A percentile compares a stretch with the other conserved stretches of the same genome.
phyloP scores from a whole-genome alignment of 768 basidiomycete species.

The Boletales sp. region DNA sequence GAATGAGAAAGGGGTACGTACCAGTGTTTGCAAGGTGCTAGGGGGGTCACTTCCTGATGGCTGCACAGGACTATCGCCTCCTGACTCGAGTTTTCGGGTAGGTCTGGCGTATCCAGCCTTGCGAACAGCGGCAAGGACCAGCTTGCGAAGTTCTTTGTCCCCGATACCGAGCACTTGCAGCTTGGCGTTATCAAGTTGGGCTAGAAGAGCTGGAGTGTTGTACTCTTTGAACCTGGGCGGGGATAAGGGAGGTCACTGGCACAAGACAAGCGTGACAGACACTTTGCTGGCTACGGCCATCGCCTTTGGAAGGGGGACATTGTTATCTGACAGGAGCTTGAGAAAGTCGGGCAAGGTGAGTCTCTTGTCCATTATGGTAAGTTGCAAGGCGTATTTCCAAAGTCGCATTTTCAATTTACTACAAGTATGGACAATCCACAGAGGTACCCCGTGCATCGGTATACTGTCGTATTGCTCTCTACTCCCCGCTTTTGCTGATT shows the following conservation, averaged over 20 bases:
- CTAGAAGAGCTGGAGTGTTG: constrained; percentile 58
- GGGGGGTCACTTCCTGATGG: constrained; percentile 10
- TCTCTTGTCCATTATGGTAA: constrained; percentile 33
- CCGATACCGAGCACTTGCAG: constrained; percentile 56
- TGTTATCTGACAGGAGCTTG: constrained; percentile 57
- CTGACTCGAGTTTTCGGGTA: constrained; percentile 16
- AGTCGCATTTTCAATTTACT: background rate
- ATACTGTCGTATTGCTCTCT: constrained; percentile 19
- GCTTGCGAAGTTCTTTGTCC: constrained; percentile 62
- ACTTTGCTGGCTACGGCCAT: constrained; percentile 70
- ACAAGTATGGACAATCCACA: constrained; percentile 7
- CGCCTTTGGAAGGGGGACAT: constrained; percentile 58
- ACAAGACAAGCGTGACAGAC: constrained; percentile 34
- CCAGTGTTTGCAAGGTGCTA: constrained; percentile 29
- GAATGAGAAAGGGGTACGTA: constrained; percentile 17
- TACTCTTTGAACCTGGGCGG: constrained; percentile 63
- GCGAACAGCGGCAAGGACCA: constrained; percentile 54
- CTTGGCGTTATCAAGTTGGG: constrained; percentile 55
- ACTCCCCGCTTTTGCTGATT: background rate
- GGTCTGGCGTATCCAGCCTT: constrained; percentile 55
- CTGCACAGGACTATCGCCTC: background rate
- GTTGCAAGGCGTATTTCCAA: background rate
- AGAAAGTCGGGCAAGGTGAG: constrained; percentile 64
- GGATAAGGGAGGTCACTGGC: constrained; percentile 7
- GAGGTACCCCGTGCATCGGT: constrained; percentile 11